A percentile compares a stretch with the other conserved stretches of the same genome.
Evolutionary conservation across 345 rosid species (phyloP).

Genomic region (Leavenworthia alabamica): DNA sequence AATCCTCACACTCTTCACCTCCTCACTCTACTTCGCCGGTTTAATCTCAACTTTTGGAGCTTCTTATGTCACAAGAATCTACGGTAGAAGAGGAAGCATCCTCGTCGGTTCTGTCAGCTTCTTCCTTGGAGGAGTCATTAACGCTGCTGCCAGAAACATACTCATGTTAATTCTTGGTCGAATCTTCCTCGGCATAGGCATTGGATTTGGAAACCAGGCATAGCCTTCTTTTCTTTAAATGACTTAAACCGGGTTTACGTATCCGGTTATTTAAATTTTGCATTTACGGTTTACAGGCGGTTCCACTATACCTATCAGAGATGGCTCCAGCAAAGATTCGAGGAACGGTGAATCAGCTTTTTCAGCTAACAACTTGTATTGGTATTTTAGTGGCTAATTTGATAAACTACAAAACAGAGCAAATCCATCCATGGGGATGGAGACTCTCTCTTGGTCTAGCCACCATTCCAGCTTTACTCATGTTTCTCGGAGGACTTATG

Average conservation of each 20-base stretch:
- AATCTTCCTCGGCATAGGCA: slow-evolving; percentile 67
- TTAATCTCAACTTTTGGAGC: slow-evolving; percentile 76
- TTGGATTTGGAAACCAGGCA: slow-evolving; percentile 85
- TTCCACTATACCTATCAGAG: slow-evolving; percentile 81
- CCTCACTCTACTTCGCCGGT: slow-evolving; percentile 79
- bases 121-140: slow-evolving; percentile 66
- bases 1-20: slow-evolving; percentile 73
- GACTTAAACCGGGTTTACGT: neutral
- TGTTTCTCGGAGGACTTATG: slow-evolving; percentile 60
- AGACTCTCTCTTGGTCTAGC: slow-evolving; percentile 74
- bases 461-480: slow-evolving; percentile 50
- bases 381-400: slow-evolving; percentile 71
- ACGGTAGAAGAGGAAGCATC: slow-evolving; percentile 69
- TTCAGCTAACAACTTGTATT: slow-evolving; percentile 77
- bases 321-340: slow-evolving; percentile 84
- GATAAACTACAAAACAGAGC: slow-evolving; percentile 59
- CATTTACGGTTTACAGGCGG: slow-evolving; percentile 46
- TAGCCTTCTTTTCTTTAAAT: no score
- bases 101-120: slow-evolving; percentile 68
- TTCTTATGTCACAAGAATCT: slow-evolving; percentile 53
- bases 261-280: neutral
- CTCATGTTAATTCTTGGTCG: slow-evolving; percentile 63
- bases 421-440: slow-evolving; percentile 92
- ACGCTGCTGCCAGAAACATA: slow-evolving; percentile 62
- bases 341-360: slow-evolving; percentile 75